phyloP scores from a whole-genome alignment of 2,329 filamentous ascomycete genomes.

The Neofusicoccum laricinum region DNA sequence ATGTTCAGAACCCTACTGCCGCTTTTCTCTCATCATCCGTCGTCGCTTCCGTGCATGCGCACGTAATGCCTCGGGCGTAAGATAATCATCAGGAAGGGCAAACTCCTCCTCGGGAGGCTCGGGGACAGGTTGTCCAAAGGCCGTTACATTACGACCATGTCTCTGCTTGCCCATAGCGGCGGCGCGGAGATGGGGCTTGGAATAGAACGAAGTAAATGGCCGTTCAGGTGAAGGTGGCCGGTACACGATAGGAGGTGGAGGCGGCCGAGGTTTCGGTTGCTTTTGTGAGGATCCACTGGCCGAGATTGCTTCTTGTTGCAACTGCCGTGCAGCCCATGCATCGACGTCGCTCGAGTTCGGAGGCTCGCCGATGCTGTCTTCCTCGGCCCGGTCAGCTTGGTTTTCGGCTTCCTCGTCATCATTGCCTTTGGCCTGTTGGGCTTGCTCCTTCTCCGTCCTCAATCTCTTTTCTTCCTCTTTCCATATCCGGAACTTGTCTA shows the following conservation, averaged over 20 bases:
- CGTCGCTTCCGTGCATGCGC: constrained; percentile 62
- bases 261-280: constrained; percentile 8
- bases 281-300: constrained; percentile 7
- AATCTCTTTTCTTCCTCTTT: constrained; percentile 83
- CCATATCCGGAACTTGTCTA: constrained; percentile 87
- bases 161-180: constrained; percentile 71
- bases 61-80: constrained; percentile 48
- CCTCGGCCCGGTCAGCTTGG: constrained; percentile 30
- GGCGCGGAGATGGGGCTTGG: constrained; percentile 75
- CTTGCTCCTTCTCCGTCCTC: constrained; percentile 72
- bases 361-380: constrained; percentile 26
- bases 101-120: constrained; percentile 72
- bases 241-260: constrained; percentile 19
- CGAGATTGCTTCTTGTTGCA: constrained; percentile 62
- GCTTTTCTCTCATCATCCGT: constrained; percentile 55
- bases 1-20: constrained; percentile 6
- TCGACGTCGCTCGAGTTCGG: constrained; percentile 68
- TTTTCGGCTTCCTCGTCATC: constrained; percentile 44
- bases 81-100: constrained; percentile 65
- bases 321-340: constrained; percentile 68
- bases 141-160: constrained; percentile 67
- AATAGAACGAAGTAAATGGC: constrained; percentile 84
- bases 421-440: constrained; percentile 48
- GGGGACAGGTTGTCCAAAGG: constrained; percentile 80
- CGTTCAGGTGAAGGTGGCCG: constrained; percentile 40